A percentile compares a stretch with the other conserved stretches of the same genome.
These are phyloP conservation scores for Lachnellula arida DNA, from an alignment of 2,329 filamentous ascomycete genomes.

Conservation along the genomic window DNA sequence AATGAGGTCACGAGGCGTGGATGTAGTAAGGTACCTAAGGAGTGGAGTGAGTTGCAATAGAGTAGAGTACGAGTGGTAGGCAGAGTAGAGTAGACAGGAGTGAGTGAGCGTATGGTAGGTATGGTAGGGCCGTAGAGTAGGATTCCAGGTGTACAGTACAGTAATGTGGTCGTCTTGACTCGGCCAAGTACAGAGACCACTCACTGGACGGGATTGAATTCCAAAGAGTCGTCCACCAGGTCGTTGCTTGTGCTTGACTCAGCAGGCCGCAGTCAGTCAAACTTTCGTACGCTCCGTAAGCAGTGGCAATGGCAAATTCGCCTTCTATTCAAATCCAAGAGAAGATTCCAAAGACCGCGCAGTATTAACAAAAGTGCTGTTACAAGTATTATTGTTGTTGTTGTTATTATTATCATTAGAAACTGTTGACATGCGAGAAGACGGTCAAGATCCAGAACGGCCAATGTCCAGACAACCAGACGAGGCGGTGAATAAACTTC, in stretches of 20 bases:
- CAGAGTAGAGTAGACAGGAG: no score
- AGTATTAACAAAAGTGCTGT: constrained; percentile 4
- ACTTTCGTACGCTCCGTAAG: constrained; percentile 1
- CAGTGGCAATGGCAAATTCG: constrained; percentile 3
- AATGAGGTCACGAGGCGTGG: no score
- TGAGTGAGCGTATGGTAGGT: no score
- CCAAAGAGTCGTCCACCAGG: no score
- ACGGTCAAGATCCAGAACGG: neutral
- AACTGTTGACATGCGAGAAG: neutral
- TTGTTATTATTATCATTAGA: no score
- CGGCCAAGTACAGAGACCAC: neutral
- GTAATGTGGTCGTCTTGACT: neutral
- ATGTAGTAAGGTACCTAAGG: no score
- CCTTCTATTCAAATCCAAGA: neutral
- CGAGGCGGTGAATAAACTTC: constrained; percentile 15
- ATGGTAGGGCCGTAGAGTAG: neutral
- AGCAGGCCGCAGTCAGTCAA: neutral
- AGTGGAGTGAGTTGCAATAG: neutral
- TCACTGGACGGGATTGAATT: neutral
- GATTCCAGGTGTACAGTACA: neutral
- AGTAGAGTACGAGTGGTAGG: no score
- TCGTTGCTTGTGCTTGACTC: neutral
- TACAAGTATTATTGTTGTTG: constrained; percentile 1
- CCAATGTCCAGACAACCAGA: constrained; percentile 11
- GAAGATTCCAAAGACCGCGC: neutral